Conservation (phyloP, 2,329 filamentous ascomycete genomes). For the Xylariaceae sp. region DNA sequence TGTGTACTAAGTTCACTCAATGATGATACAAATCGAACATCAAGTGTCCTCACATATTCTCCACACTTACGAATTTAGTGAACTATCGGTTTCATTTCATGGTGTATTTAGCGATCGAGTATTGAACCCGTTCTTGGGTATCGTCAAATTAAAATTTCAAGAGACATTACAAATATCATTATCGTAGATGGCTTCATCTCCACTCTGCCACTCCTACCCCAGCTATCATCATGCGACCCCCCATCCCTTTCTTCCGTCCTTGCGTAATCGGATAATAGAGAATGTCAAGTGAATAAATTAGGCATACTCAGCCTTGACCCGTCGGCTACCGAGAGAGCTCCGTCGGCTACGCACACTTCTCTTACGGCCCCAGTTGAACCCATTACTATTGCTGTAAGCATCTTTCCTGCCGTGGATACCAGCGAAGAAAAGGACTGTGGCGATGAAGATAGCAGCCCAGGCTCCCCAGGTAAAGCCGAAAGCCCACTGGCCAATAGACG, state of each 20-base stretch:
- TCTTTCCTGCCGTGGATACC: constrained; percentile 61
- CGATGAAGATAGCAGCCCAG: constrained; percentile 69
- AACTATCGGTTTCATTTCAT: too few relatives aligned
- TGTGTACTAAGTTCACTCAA: too few relatives aligned
- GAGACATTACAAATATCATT: background rate
- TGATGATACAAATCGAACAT: too few relatives aligned
- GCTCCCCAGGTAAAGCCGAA: constrained; percentile 82
- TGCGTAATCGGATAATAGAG: too few relatives aligned
- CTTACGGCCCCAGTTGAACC: constrained; percentile 56
- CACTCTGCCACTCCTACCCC: too few relatives aligned
- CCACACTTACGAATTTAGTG: too few relatives aligned
- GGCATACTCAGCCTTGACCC: constrained; percentile 75
- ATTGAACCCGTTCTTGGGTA: background rate
- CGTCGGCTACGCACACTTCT: constrained; percentile 60
- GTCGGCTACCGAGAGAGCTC: constrained; percentile 61
- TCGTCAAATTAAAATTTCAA: background rate
- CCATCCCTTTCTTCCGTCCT: too few relatives aligned
- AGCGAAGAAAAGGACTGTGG: constrained; percentile 71
- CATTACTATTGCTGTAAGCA: constrained; percentile 46
- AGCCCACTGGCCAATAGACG: constrained; percentile 69
- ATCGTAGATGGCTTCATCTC: background rate
- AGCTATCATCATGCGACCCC: too few relatives aligned
- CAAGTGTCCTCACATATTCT: too few relatives aligned
- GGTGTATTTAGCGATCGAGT: background rate
- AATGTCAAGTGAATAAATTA: constrained; percentile 47